phyloP scores from a whole-genome alignment of 257 asterid species.

The Lycium barbarum region DNA sequence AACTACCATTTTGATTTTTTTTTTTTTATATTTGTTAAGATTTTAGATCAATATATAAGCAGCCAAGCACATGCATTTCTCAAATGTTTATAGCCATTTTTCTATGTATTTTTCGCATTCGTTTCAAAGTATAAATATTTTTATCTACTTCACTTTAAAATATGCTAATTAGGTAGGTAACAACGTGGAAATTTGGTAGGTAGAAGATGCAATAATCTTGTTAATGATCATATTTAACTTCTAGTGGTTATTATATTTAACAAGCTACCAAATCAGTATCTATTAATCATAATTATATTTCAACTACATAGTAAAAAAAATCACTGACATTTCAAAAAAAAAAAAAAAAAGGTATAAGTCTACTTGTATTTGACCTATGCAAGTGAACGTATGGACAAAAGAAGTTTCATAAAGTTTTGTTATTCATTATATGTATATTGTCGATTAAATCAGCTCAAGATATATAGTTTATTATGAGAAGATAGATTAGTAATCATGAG shows the following conservation, averaged over 20 bases:
- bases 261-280: neutral
- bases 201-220: neutral
- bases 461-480: no score
- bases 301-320: neutral
- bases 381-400: no score
- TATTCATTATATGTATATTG: no score
- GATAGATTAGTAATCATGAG: no score
- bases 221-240: neutral
- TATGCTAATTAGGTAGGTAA: neutral
- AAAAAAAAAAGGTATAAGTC: neutral
- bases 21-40: constrained; percentile 42
- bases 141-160: neutral
- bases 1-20: constrained; percentile 60
- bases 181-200: neutral
- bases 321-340: neutral
- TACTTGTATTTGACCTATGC: no score
- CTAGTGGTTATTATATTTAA: neutral
- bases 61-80: constrained; percentile 61
- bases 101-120: neutral
- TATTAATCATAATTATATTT: no score
- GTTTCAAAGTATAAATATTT: neutral
- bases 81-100: constrained; percentile 32
- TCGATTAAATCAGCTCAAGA: no score
- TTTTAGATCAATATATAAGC: constrained; percentile 45
- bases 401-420: no score